Evolutionary conservation across 2,329 filamentous ascomycete genomes (phyloP), one percentile per base, ranked within the genome.

Genomic region (Cytospora schulzeri): DNA sequence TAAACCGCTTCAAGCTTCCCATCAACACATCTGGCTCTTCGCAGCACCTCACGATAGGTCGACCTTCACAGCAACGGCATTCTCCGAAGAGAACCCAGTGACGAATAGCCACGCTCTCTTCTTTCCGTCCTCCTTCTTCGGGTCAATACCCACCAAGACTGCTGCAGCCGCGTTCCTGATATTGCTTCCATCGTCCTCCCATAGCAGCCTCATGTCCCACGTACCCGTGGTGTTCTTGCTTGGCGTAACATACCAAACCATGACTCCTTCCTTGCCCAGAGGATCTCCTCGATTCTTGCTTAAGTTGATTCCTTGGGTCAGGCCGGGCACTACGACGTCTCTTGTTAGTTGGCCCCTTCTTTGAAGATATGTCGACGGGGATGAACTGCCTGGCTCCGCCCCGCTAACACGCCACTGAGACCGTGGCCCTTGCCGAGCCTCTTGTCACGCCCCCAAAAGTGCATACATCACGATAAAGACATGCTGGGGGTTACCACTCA

Each of bases 51-150:
- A 64, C 41, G 24, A 75, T 22, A 88, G 71, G 68, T 85, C 78
- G 35, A 88, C 79, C 71, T 82, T 81, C 24, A 83, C 77, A 14
- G 83, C 84, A 66, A 86, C 70, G 38, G 82, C 74, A 63, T 73
- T 79, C 35, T 76, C 74, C 2, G 83, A 81, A 65, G 83, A 66
- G 62, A 86, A 85, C 0, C 86, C 85, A 0, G 85, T 85, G 2
- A 83, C 80, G 71, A 85, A 88, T 19, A 88, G 70, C 83, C 84
- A 86, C 0, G 80, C 86, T 65, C 79, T 78, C 22, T 81, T 78
- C 68, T 78, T 76, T 0, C 79, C 78, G 0, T 67, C 74, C 56
- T 81, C 79, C 15, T 75, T 69, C 17, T 71, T 70, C 0, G 83
- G 83, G 48, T 85, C 79, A 59, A 85, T 80, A 0, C 80, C 79